Base-by-base conservation (phyloP, 805 yeast species). In the Candida namnaoensis region DNA sequence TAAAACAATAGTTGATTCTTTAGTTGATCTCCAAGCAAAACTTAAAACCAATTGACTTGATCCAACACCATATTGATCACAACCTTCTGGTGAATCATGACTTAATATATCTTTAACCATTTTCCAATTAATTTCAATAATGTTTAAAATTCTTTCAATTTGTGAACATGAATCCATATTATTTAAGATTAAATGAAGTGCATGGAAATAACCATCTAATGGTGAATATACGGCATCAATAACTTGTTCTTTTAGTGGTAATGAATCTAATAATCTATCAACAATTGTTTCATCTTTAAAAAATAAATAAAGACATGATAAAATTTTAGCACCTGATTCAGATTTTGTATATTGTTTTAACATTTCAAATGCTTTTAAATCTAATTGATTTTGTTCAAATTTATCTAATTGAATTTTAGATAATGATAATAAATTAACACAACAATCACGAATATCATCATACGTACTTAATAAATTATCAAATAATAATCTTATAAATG, bases 21-120 rank as follows among this genome's bases (percentile, higher is more conserved):
- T 86, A 7, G 87, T 66, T 0, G 90, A 75, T 61, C 93, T 77
- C 91, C 96, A 90, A 3, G 88, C 75, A 53, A 78, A 86, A 49
- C 83, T 82, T 11, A 76, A 62, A 9, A 80, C 65, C 8, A 72
- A 51, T 50, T 74, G 80, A 34, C 68, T 66, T 12, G 66, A 54
- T 2, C 62, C 59, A 19, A 61, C 65, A 32, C 67, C 66, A 36
- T 71, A 62, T 38, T 58, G 68, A 13, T 78, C 52, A 48, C 75
- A 71, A 1, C 87, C 85, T 52, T 80, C 88, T 0, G 88, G 84
- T 0, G 90, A 76, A 49, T 82, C 88, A 50, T 78, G 78, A 32
- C 80, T 72, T 34, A 88, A 61, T 11, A 80, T 65, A 1, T 68
- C 64, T 41, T 55, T 61, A 2, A 64, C 64, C 3, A 53, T 42